Evolutionary conservation across 306 rosid species (phyloP), one percentile per base, ranked within the genome.

Genomic region (Cyclanthera cordifolia): DNA sequence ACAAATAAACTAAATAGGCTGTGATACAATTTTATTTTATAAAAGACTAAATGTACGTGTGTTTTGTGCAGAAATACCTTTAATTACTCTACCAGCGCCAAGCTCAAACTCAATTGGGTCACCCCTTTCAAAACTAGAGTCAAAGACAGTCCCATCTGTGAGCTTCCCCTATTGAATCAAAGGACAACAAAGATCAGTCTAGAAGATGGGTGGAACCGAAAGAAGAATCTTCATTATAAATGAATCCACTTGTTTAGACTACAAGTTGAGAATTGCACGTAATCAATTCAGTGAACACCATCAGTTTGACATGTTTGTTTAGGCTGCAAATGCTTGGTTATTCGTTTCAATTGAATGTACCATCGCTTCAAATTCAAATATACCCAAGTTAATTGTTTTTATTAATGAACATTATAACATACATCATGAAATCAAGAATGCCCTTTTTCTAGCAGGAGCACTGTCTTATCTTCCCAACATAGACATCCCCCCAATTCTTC

Each of bases 111-210:
- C 84, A 79, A 94, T 88, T 68, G 99, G 99, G 71, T 72, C 88
- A 63, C 85, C 81, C 72, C 99, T 82, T 71, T 94, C 95, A 66
- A 82, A 90, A 78, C 99, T 94, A 39, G 99, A 94, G 77, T 94
- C 97, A 41, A 94, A 94, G 39, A 90, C 99, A 61, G 99, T 94
- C 73, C 99, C 97, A 77, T 94, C 99, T 0, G 95, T 86, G 80
- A 94, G 95, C 78, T 85, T 94, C 58, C 99, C 99, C 99, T 94
- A 86, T 74, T 82, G 74, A 68, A 37, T 76, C 27, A 68, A 37
- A 52, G 34, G 51, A 69, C 28, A 48, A 76, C 45, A 28, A 34
- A 61, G 4, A 4, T 51, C 60, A 78, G 28, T 54, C 37, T 45
- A 52, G 37, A 72, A 49, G 25, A 39, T 28, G 74, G 2, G 37